These are phyloP conservation scores for Mucor lusitanicus DNA, from an alignment of 371 early-diverging fungal species.

Conservation along the genomic window DNA sequence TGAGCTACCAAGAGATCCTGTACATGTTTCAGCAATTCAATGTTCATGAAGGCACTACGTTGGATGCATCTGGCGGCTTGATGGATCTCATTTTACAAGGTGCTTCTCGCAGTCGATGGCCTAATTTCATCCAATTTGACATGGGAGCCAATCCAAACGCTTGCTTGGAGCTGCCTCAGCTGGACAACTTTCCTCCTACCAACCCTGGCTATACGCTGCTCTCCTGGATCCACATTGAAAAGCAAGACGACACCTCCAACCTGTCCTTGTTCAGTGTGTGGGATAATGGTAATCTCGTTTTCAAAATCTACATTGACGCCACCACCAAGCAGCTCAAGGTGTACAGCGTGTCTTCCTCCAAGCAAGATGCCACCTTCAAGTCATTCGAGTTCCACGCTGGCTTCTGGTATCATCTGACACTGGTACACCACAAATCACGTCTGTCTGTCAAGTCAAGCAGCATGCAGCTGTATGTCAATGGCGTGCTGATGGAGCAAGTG, in stretches of 20 bases:
- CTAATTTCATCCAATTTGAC: constrained; percentile 72
- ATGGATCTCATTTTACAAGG: constrained; percentile 66
- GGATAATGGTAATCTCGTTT: constrained; percentile 51
- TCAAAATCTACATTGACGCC: constrained; percentile 48
- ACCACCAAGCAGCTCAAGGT: constrained; percentile 51
- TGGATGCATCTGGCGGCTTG: constrained; percentile 16
- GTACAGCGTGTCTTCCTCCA: constrained; percentile 46
- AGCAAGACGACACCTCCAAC: constrained; percentile 48
- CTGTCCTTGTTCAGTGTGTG: constrained; percentile 55
- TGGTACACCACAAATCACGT: constrained; percentile 70
- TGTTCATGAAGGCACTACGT: background rate
- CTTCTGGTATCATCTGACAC: constrained; percentile 71
- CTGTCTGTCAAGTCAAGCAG: constrained; percentile 55
- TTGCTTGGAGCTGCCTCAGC: constrained; percentile 44
- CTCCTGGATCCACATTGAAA: constrained; percentile 70
- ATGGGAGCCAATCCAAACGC: constrained; percentile 33
- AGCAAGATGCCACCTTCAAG: constrained; percentile 53
- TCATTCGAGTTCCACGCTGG: constrained; percentile 58
- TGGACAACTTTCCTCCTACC: constrained; percentile 53
- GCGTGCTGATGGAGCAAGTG: constrained; percentile 55
- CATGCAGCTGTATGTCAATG: constrained; percentile 68
- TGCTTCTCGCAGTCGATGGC: constrained; percentile 63
- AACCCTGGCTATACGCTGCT: constrained; percentile 65
- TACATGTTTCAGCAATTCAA: constrained; percentile 62
- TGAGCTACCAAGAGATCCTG: constrained; percentile 57